Conservation (phyloP, 2,329 filamentous ascomycete genomes). For the Xylaria sp. region DNA sequence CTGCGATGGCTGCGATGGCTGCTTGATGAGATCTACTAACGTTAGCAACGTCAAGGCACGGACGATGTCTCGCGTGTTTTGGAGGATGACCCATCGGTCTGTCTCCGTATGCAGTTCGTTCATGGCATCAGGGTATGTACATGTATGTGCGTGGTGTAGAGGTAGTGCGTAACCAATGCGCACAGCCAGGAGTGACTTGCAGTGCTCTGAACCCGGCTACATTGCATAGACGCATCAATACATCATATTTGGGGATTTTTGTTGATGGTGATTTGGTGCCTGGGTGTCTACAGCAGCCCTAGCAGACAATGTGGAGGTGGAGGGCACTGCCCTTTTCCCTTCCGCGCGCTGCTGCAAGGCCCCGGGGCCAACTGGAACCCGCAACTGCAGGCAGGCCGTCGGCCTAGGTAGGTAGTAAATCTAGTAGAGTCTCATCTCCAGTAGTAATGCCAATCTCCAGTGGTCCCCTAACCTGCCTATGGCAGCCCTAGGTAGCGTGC, state of each 20-base stretch:
- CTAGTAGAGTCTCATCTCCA: too few species aligned
- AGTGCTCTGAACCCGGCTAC: constrained; percentile 21
- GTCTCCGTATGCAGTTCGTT: not conserved
- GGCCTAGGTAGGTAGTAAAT: too few species aligned
- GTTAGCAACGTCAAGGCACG: too few species aligned
- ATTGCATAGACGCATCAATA: constrained; percentile 21
- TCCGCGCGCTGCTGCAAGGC: constrained; percentile 25
- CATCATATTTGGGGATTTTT: too few species aligned
- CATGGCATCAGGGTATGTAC: too few species aligned
- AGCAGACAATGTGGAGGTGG: constrained; percentile 22
- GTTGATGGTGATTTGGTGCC: constrained; percentile 23
- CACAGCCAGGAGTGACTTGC: constrained; percentile 18
- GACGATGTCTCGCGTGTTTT: not conserved
- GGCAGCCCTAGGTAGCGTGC: not conserved
- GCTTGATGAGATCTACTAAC: not conserved
- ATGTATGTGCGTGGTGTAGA: not conserved
- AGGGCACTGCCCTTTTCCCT: constrained; percentile 25
- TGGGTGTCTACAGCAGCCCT: too few species aligned
- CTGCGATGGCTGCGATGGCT: not conserved
- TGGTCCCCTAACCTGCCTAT: not conserved
- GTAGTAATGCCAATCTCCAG: too few species aligned
- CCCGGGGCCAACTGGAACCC: too few species aligned
- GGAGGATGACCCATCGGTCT: not conserved
- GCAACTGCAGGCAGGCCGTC: too few species aligned
- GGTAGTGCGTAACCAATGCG: constrained; percentile 19